Evolutionary conservation across 1,284 basidiomycete genomes (phyloP), one percentile per base, ranked within the genome.

Genomic region (Rhodotorula sp.): DNA sequence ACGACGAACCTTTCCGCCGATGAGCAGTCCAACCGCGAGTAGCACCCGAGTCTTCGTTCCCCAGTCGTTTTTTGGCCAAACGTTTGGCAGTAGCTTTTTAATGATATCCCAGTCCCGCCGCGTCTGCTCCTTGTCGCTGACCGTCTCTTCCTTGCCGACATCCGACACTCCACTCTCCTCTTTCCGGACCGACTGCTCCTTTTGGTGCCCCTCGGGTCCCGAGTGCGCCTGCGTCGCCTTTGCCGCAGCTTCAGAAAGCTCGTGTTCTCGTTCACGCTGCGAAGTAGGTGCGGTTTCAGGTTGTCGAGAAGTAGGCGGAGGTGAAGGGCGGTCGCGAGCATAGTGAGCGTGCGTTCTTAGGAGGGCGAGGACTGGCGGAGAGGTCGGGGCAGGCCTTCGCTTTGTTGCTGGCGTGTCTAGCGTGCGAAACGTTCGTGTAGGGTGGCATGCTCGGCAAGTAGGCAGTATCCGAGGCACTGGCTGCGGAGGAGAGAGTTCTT

Each of bases 1-100:
- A n/a, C n/a, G 9, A 62, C 78, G 66, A 64, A 94, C 91, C 86
- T 99, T 99, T 64, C 92, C 94, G 10, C 86, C 84, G 48, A 98
- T 84, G 48, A 99, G 84, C 64, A 99, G 81, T 0, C 83, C 85
- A 58, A 99, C 86, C 1, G 96, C 96, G 9, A 91, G 80, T 0
- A 97, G 76, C 9, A 99, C 95, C 8, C 94, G 87, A 58, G 86
- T 83, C 72, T 86, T 86, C 62, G 85, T 83, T 9, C 79, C 77
- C 55, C 77, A 79, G 64, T 85, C 82, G 29, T 82, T 81, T 72
- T 83, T 83, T 0, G 86, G 86, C 86, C 86, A 87, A 46, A 86
- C 83, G 70, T 87, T 85, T 4, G 78, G 80, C 19, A 85, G 78
- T 20, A 87, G 81, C 70, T 83, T 81, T 56, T 81, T 82, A 70